A percentile compares a stretch with the other conserved stretches of the same genome.
Conservation (phyloP, 2,329 filamentous ascomycete genomes). For the Domatiomyces globalis region DNA sequence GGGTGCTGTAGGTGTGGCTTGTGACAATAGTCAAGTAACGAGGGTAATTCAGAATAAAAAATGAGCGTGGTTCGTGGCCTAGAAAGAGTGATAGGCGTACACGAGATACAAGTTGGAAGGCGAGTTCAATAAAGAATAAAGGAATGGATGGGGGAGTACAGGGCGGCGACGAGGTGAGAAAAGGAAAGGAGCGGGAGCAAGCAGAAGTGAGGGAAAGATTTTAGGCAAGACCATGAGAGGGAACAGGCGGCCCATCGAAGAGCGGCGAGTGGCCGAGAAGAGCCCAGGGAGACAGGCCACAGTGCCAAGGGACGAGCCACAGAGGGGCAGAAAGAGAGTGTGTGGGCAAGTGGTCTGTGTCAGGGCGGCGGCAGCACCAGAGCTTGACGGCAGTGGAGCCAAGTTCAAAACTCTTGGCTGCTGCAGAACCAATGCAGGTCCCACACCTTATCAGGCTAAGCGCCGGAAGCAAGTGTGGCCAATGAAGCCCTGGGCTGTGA, state of each 20-base stretch:
- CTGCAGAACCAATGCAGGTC: neutral
- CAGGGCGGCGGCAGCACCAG: slow-evolving; percentile 1
- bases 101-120: slow-evolving; percentile 23
- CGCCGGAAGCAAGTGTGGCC: neutral
- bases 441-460: neutral
- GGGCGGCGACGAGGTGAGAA: slow-evolving; percentile 20
- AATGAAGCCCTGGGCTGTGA: neutral
- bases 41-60: slow-evolving; percentile 2
- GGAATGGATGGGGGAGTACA: slow-evolving; percentile 17
- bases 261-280: neutral
- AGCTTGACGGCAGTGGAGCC: neutral
- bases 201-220: slow-evolving; percentile 15
- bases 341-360: neutral
- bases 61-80: slow-evolving; percentile 31
- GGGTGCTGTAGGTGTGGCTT: neutral
- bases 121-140: slow-evolving; percentile 20
- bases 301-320: slow-evolving; percentile 1
- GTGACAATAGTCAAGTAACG: neutral
- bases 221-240: slow-evolving; percentile 9
- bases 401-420: neutral
- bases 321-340: slow-evolving; percentile 1
- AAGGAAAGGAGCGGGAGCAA: slow-evolving; percentile 17
- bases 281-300: neutral
- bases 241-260: slow-evolving; percentile 1
- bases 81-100: slow-evolving; percentile 40